Percentiles rank a stretch among this genome's conserved stretches.
phyloP scores from a whole-genome alignment of 179 eudicot species.

The Beta macrorhiza region DNA sequence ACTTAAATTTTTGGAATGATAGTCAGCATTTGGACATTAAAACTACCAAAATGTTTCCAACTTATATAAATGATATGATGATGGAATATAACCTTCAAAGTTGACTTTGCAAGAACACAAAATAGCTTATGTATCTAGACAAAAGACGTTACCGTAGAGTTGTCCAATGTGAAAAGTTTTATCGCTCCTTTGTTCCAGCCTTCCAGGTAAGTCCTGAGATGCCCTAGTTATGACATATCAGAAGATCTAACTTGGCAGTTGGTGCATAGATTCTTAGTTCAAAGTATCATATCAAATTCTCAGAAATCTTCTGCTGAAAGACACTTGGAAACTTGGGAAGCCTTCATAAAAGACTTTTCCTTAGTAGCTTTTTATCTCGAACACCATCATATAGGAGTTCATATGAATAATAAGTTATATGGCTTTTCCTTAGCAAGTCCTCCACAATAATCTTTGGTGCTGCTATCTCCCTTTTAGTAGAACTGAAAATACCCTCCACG shows the following conservation, averaged over 20 bases:
- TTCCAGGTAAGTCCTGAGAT: too few species aligned
- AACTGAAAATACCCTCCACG: slow-evolving; percentile 65
- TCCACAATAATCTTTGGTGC: slow-evolving; percentile 94
- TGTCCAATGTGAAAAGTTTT: too few species aligned
- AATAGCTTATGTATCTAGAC: too few species aligned
- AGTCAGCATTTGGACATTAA: too few species aligned
- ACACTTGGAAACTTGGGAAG: not conserved
- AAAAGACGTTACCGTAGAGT: too few species aligned
- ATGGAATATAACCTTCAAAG: too few species aligned
- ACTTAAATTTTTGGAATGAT: too few species aligned
- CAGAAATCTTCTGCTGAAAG: slow-evolving; percentile 8
- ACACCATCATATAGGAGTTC: slow-evolving; percentile 77
- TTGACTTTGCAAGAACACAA: too few species aligned
- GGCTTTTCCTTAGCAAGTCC: slow-evolving; percentile 74
- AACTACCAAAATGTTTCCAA: too few species aligned
- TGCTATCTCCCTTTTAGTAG: slow-evolving; percentile 73
- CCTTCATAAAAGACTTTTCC: slow-evolving; percentile 33
- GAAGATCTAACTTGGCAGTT: not conserved
- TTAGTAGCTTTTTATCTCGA: slow-evolving; percentile 65
- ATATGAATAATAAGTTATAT: slow-evolving; percentile 76
- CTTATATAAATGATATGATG: too few species aligned
- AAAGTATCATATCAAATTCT: slow-evolving; percentile 4
- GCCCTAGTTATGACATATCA: too few species aligned
- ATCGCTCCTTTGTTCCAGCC: too few species aligned
- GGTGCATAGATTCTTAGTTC: slow-evolving; percentile 9